These are phyloP conservation scores for Vararia minispora DNA, from an alignment of 768 basidiomycete genomes.

Conservation along the genomic window DNA sequence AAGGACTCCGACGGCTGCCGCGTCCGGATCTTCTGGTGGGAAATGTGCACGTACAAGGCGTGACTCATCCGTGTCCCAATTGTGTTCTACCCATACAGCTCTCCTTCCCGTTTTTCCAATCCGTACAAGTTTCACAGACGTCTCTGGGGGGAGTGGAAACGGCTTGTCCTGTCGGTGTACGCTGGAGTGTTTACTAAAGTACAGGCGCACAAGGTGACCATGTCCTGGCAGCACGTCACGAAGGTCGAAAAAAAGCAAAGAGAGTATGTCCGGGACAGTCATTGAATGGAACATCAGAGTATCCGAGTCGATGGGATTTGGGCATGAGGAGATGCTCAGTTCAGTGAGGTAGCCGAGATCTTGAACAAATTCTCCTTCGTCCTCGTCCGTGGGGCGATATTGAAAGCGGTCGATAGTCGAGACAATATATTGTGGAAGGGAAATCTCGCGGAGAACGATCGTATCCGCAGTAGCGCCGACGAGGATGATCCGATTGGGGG, in stretches of 20 bases:
- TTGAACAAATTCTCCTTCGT: background rate
- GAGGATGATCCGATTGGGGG: background rate
- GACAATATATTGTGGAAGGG: background rate
- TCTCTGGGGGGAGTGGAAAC: slow-evolving; percentile 14
- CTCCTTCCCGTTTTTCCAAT: slow-evolving; percentile 30
- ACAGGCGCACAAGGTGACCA: background rate
- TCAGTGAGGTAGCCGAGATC: background rate
- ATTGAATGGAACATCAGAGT: background rate
- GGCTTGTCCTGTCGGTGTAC: slow-evolving; percentile 1
- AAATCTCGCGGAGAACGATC: slow-evolving; percentile 1
- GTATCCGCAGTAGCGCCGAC: background rate
- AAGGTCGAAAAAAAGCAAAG: slow-evolving; percentile 3
- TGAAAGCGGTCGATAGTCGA: background rate
- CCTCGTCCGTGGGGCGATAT: background rate
- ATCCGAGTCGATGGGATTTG: slow-evolving; percentile 1
- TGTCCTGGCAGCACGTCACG: background rate
- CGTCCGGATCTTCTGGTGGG: slow-evolving; percentile 15
- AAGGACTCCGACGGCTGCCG: slow-evolving; percentile 24
- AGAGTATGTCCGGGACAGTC: background rate
- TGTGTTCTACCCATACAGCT: slow-evolving; percentile 42
- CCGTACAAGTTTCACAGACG: slow-evolving; percentile 17
- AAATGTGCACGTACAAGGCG: slow-evolving; percentile 43
- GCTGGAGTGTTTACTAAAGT: background rate
- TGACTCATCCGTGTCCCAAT: slow-evolving; percentile 36
- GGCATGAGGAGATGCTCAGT: background rate